phyloP scores from a whole-genome alignment of 2,329 filamentous ascomycete genomes.

The Alternaria angustiovoidea region DNA sequence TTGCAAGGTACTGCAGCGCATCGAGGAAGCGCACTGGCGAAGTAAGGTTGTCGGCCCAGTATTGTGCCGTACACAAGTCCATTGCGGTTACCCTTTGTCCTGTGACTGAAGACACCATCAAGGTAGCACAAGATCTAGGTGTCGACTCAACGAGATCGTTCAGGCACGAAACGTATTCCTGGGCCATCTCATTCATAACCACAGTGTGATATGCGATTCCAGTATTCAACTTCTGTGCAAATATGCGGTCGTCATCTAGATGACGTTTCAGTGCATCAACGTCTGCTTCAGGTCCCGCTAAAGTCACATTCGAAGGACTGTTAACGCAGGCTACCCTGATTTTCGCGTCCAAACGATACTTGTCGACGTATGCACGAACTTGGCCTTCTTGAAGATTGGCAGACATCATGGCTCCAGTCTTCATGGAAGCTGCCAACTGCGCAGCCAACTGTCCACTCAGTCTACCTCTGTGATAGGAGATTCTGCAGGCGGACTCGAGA shows the following conservation, averaged over 20 bases:
- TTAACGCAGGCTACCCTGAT: constrained; percentile 16
- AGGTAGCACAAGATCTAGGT: too few relatives aligned
- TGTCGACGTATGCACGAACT: too few relatives aligned
- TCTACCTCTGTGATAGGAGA: neutral
- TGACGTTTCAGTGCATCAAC: neutral
- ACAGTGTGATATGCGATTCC: constrained; percentile 1
- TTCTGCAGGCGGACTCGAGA: neutral
- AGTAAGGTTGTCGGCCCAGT: constrained; percentile 51
- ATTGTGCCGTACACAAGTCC: neutral
- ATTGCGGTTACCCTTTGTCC: too few relatives aligned
- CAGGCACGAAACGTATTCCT: neutral
- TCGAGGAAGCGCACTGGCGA: constrained; percentile 45
- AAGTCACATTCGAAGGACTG: constrained; percentile 39
- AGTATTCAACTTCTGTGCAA: neutral
- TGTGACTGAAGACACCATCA: too few relatives aligned
- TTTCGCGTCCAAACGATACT: neutral
- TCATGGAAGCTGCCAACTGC: neutral
- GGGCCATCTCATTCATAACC: neutral
- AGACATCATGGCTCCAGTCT: too few relatives aligned
- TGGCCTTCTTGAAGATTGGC: too few relatives aligned
- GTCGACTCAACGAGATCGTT: too few relatives aligned
- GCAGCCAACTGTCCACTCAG: neutral
- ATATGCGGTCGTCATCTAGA: neutral
- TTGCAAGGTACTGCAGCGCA: neutral
- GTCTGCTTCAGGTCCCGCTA: constrained; percentile 50